phyloP scores from a whole-genome alignment of 148 eudicot species.

The Talinum fruticosum region DNA sequence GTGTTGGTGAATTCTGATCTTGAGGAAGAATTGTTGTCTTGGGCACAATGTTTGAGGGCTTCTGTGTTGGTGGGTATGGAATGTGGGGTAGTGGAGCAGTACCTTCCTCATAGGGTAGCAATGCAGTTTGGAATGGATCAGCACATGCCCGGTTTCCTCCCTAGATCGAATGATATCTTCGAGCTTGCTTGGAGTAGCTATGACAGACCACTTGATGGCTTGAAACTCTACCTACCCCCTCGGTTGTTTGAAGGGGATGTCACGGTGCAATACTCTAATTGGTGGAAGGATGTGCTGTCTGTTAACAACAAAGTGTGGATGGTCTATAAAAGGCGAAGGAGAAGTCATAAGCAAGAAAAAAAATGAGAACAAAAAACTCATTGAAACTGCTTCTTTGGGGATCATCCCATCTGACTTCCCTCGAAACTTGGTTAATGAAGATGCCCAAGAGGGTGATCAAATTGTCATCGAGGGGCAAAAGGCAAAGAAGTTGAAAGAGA shows the following conservation, averaged over 20 bases:
- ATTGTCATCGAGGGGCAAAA: background rate
- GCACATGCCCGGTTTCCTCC: slow-evolving; percentile 24
- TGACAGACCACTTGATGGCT: background rate
- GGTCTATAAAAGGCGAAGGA: background rate
- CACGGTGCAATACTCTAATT: background rate
- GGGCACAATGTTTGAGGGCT: slow-evolving; percentile 27
- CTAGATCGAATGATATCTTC: background rate
- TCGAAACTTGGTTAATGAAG: background rate
- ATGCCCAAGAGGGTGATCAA: background rate
- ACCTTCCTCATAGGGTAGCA: slow-evolving; percentile 41
- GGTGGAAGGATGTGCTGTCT: slow-evolving; percentile 1
- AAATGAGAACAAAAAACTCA: background rate
- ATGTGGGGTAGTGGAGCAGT: slow-evolving; percentile 29
- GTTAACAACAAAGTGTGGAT: background rate
- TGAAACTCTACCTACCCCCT: background rate
- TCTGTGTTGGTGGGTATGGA: slow-evolving; percentile 37
- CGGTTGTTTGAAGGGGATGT: slow-evolving; percentile 10
- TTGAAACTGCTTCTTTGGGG: background rate
- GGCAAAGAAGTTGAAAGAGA: background rate
- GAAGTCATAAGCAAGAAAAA: background rate
- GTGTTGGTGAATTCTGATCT: background rate
- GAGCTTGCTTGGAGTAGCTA: background rate
- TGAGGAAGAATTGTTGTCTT: slow-evolving; percentile 10
- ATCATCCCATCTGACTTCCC: background rate
- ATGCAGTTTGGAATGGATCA: slow-evolving; percentile 55